phyloP scores from a whole-genome alignment of 352 stramenopile species.

The Phytophthora meadii region DNA sequence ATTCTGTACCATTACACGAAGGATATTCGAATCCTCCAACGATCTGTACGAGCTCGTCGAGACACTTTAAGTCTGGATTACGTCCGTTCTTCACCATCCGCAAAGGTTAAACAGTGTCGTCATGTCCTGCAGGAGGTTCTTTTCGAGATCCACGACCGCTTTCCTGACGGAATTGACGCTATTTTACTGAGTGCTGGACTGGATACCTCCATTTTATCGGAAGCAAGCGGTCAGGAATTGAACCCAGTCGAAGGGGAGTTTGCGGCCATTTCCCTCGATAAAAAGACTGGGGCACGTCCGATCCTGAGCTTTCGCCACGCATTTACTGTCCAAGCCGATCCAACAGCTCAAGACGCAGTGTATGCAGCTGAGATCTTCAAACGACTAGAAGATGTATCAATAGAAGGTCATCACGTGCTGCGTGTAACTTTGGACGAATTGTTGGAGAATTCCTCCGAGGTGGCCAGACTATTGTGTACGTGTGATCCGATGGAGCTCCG shows the following conservation, averaged over 20 bases:
- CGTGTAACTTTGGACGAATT: conserved; percentile 62
- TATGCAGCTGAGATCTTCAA: conserved; percentile 58
- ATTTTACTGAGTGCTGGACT: conserved; percentile 76
- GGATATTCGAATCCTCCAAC: conserved; percentile 50
- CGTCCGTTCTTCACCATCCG: conserved; percentile 42
- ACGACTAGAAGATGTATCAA: conserved; percentile 45
- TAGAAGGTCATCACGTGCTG: conserved; percentile 74
- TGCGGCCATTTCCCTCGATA: conserved; percentile 53
- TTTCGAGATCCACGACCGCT: conserved; percentile 39
- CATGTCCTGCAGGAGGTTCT: conserved; percentile 65
- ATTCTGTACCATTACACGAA: conserved; percentile 83
- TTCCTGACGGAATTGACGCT: conserved; percentile 44
- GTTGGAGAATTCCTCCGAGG: conserved; percentile 41
- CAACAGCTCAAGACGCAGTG: conserved; percentile 44
- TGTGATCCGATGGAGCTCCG: conserved; percentile 90
- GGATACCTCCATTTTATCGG: conserved; percentile 75
- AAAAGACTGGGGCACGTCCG: conserved; percentile 34
- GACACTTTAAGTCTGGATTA: conserved; percentile 52
- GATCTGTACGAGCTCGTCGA: conserved; percentile 41
- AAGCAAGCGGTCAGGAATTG: conserved; percentile 58
- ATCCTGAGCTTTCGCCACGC: conserved; percentile 62
- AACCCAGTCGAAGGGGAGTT: conserved; percentile 22
- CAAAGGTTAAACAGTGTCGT: conserved; percentile 50
- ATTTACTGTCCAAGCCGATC: conserved; percentile 63
- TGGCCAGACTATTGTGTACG: conserved; percentile 63